phyloP scores from a whole-genome alignment of 1,284 basidiomycete genomes.

The Singerocomus rubriflavus region DNA sequence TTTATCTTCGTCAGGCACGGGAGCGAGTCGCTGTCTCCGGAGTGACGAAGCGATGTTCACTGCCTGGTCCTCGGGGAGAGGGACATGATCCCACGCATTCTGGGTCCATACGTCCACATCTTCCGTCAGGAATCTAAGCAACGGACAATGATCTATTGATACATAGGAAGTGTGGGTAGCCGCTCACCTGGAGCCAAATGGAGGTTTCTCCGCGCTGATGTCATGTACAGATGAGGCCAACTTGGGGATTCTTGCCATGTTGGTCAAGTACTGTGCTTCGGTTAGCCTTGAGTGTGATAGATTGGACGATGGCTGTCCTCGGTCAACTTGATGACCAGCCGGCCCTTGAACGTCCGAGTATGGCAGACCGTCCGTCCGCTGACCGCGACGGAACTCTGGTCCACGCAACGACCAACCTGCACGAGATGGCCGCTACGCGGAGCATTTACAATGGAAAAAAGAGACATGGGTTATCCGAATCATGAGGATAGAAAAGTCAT shows the following conservation, averaged over 20 bases:
- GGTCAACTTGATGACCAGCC: neutral
- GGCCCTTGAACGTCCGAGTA: neutral
- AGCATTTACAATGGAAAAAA: neutral
- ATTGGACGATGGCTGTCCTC: slow-evolving; percentile 1
- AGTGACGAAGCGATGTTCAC: slow-evolving; percentile 68
- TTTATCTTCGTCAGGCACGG: slow-evolving; percentile 67
- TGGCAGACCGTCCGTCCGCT: neutral
- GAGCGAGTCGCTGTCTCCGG: slow-evolving; percentile 61
- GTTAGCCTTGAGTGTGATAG: neutral
- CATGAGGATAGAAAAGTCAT: neutral
- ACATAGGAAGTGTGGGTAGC: neutral
- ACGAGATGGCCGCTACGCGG: neutral
- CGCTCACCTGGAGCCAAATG: slow-evolving; percentile 66
- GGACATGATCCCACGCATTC: slow-evolving; percentile 89
- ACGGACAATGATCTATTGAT: neutral
- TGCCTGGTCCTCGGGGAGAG: slow-evolving; percentile 75
- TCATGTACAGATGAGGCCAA: slow-evolving; percentile 65
- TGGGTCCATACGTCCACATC: slow-evolving; percentile 68
- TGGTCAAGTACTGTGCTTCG: neutral
- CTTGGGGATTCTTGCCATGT: slow-evolving; percentile 29
- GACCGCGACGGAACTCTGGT: neutral
- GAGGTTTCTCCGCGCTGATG: slow-evolving; percentile 52
- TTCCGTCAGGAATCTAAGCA: slow-evolving; percentile 58
- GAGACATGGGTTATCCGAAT: neutral
- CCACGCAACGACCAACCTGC: neutral